Evolutionary conservation across 2,329 filamentous ascomycete genomes (phyloP).

Genomic region (Curvularia sp.): DNA sequence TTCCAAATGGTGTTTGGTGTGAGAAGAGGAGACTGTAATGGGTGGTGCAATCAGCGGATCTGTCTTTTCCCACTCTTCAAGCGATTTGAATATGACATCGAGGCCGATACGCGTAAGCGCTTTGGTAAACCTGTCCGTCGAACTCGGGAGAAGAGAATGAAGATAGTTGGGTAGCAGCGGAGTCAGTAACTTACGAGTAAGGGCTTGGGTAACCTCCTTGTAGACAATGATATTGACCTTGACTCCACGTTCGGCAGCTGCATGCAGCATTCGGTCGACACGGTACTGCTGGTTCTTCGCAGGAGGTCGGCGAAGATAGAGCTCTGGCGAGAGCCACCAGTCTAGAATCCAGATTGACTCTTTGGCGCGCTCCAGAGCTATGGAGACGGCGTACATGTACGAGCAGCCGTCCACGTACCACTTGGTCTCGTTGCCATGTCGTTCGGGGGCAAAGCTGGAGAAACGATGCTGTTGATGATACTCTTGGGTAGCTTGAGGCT

Average conservation of each 20-base stretch:
- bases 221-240: slow-evolving; percentile 87
- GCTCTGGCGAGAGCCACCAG: slow-evolving; percentile 88
- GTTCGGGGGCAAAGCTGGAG: slow-evolving; percentile 73
- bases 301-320: slow-evolving; percentile 84
- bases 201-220: slow-evolving; percentile 80
- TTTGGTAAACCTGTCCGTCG: slow-evolving; percentile 52
- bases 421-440: slow-evolving; percentile 75
- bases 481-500: slow-evolving; percentile 43
- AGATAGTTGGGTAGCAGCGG: slow-evolving; percentile 54
- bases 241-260: slow-evolving; percentile 83
- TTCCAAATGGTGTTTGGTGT: slow-evolving; percentile 82
- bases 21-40: slow-evolving; percentile 66
- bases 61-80: slow-evolving; percentile 55
- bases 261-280: slow-evolving; percentile 80
- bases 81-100: slow-evolving; percentile 53
- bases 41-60: slow-evolving; percentile 54
- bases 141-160: slow-evolving; percentile 52
- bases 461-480: slow-evolving; percentile 59
- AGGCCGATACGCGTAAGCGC: slow-evolving; percentile 52
- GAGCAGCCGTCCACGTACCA: slow-evolving; percentile 77
- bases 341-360: slow-evolving; percentile 86
- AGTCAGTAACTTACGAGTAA: slow-evolving; percentile 71
- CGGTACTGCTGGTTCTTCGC: slow-evolving; percentile 82
- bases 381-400: slow-evolving; percentile 81
- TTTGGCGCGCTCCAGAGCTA: slow-evolving; percentile 76